Percentiles rank a stretch among this genome's conserved stretches.
Conservation (phyloP, 1,284 basidiomycete species). For the Ceratobasidium sp. region DNA sequence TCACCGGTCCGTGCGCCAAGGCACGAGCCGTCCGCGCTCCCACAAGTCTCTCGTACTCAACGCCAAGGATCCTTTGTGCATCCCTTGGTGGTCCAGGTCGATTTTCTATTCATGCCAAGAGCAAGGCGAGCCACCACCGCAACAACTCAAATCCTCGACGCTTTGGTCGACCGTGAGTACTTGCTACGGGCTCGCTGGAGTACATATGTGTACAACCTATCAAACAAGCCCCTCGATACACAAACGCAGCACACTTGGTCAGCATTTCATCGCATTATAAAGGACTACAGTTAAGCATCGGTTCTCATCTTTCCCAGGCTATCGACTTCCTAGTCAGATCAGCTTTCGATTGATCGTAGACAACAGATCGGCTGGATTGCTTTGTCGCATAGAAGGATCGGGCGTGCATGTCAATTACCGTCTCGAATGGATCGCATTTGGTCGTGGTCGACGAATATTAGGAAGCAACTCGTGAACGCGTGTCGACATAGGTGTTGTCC, state of each 20-base stretch:
- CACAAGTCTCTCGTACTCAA: not conserved
- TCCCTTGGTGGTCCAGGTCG: conserved; percentile 14
- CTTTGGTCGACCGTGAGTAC: no score
- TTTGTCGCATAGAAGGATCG: conserved; percentile 20
- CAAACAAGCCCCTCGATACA: no score
- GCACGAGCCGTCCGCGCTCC: not conserved
- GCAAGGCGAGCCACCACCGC: no score
- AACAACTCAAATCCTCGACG: no score
- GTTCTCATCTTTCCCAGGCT: not conserved
- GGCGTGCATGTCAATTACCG: not conserved
- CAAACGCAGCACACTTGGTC: no score
- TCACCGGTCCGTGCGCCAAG: not conserved
- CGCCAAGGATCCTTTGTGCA: conserved; percentile 20
- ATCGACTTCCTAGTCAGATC: conserved; percentile 10
- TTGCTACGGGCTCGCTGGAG: no score
- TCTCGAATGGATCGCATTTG: not conserved
- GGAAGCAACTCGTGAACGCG: not conserved
- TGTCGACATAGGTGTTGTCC: not conserved
- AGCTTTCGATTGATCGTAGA: not conserved
- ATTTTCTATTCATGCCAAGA: not conserved
- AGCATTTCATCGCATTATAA: no score
- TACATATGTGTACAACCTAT: no score
- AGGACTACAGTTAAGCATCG: no score
- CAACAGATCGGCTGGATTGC: not conserved
- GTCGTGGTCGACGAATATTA: not conserved